Conservation (phyloP, 179 eudicot genomes). For the Dionaea muscipula region DNA sequence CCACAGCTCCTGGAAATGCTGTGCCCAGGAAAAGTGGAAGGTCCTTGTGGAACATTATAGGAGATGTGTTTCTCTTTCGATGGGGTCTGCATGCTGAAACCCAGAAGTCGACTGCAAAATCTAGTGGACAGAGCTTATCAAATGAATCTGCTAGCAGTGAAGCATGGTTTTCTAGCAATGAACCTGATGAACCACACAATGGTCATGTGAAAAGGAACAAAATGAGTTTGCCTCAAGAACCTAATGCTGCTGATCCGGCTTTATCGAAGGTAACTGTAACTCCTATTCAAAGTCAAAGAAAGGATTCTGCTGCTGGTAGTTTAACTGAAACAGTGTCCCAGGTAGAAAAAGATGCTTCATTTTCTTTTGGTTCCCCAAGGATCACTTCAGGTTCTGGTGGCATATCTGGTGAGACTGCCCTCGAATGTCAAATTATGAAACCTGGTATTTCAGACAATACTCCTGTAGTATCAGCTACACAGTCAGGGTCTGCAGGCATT, state of each 20-base stretch:
- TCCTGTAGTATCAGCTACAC: slow-evolving; percentile 16
- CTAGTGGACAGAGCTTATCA: slow-evolving; percentile 40
- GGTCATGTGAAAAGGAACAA: slow-evolving; percentile 20
- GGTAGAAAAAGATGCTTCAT: slow-evolving; percentile 15
- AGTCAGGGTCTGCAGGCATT: slow-evolving; percentile 18
- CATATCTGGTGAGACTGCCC: slow-evolving; percentile 17
- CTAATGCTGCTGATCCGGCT: slow-evolving; percentile 3
- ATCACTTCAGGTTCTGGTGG: slow-evolving; percentile 23
- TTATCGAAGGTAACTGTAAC: slow-evolving; percentile 1
- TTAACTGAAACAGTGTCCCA: slow-evolving; percentile 17
- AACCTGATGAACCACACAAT: slow-evolving; percentile 36
- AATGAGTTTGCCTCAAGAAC: slow-evolving; percentile 18
- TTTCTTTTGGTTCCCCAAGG: slow-evolving; percentile 21
- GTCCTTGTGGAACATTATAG: slow-evolving; percentile 54
- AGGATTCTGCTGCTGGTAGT: slow-evolving; percentile 17
- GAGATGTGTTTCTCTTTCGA: slow-evolving; percentile 42
- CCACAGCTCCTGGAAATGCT: slow-evolving; percentile 17
- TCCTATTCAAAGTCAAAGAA: slow-evolving; percentile 18
- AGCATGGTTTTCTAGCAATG: slow-evolving; percentile 60
- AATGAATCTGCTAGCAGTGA: slow-evolving; percentile 50
- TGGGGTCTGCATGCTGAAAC: slow-evolving; percentile 46
- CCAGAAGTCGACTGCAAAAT: slow-evolving; percentile 31
- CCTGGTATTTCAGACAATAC: slow-evolving; percentile 14
- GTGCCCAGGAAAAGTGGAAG: slow-evolving; percentile 49
- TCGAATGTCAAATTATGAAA: slow-evolving; percentile 14